Evolutionary conservation across 2,329 filamentous ascomycete species (phyloP).

Genomic region (Triangularia setosa): DNA sequence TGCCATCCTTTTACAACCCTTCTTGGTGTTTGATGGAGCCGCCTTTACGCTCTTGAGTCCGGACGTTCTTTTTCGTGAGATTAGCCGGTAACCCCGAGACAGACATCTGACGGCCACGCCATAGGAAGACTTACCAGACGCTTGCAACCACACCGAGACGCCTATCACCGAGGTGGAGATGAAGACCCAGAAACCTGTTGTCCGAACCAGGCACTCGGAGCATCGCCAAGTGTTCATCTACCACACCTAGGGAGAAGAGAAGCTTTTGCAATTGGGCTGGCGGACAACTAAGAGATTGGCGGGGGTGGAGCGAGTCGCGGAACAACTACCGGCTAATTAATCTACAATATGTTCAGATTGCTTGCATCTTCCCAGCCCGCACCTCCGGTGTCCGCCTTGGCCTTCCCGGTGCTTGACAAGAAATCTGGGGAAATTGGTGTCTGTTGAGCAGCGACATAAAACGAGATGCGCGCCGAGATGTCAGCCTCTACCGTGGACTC

Average conservation of each 20-base stretch:
- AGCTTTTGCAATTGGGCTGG: background rate
- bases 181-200: background rate
- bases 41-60: no score
- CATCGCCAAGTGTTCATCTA: background rate
- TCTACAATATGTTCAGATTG: background rate
- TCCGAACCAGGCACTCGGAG: background rate
- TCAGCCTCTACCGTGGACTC: background rate
- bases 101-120: background rate
- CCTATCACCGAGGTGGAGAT: background rate
- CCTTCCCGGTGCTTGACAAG: background rate
- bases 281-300: background rate
- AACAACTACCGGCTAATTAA: background rate
- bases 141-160: background rate
- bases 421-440: background rate
- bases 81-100: background rate
- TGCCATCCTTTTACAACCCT: no score
- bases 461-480: background rate
- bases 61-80: background rate
- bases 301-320: background rate
- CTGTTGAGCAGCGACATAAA: background rate
- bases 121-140: background rate
- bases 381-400: background rate
- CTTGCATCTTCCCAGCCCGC: background rate
- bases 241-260: background rate
- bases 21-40: no score